Percentiles rank a stretch among this genome's conserved stretches.
Evolutionary conservation across 2,329 filamentous ascomycete genomes (phyloP).

Genomic region (Colletotrichum tamarilloi): DNA sequence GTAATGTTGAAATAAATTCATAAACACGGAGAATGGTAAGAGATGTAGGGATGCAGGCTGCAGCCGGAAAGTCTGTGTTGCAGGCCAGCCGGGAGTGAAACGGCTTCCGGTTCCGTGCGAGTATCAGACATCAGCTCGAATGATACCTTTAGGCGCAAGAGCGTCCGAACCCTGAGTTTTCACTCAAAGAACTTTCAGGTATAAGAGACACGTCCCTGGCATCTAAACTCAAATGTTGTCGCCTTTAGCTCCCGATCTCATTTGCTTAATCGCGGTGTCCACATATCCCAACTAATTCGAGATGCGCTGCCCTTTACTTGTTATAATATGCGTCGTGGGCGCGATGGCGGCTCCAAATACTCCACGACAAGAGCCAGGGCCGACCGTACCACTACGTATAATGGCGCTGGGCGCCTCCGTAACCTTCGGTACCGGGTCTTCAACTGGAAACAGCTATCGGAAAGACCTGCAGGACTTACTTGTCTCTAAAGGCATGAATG

Average conservation of each 20-base stretch:
- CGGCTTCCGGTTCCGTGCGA: constrained; percentile 23
- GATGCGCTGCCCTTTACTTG: neutral
- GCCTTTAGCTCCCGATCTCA: no score
- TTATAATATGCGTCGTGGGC: neutral
- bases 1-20: no score
- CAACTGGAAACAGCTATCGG: constrained; percentile 52
- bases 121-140: constrained; percentile 23
- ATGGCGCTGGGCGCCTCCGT: constrained; percentile 32
- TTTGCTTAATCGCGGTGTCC: neutral
- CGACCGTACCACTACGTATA: constrained; percentile 17
- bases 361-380: constrained; percentile 17
- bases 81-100: constrained; percentile 14
- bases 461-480: constrained; percentile 41
- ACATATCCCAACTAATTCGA: no score
- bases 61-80: neutral
- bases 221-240: neutral
- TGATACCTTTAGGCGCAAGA: neutral
- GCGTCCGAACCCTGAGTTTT: neutral
- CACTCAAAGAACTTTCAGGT: neutral
- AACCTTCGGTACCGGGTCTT: constrained; percentile 39
- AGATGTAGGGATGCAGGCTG: no score
- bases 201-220: neutral
- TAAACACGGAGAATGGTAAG: no score
- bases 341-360: neutral
- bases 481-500: constrained; percentile 15